phyloP scores from a whole-genome alignment of 2,329 filamentous ascomycete genomes.

The Diplodia corticola region DNA sequence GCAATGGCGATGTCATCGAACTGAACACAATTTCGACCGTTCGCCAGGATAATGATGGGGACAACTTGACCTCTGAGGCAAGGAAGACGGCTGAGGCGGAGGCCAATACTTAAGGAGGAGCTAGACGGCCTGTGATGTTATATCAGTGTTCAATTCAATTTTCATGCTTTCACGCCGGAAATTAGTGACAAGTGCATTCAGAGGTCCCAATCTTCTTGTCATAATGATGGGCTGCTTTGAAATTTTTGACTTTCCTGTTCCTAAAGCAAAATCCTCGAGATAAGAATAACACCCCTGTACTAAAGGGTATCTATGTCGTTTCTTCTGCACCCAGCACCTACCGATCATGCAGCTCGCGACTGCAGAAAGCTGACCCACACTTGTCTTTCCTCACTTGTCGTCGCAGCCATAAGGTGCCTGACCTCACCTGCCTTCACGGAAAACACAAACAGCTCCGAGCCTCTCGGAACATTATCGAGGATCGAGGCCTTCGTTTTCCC shows the following conservation, averaged over 20 bases:
- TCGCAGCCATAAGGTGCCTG: slow-evolving; percentile 30
- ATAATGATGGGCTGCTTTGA: too few relatives aligned
- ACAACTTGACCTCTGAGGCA: background rate
- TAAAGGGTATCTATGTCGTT: too few relatives aligned
- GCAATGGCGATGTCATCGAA: background rate
- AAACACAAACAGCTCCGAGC: slow-evolving; percentile 30
- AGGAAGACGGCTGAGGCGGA: background rate
- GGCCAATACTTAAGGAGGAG: too few relatives aligned
- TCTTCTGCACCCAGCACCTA: too few relatives aligned
- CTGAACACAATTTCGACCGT: background rate
- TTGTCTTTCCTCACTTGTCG: slow-evolving; percentile 27
- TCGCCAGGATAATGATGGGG: background rate
- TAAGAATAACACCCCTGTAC: too few relatives aligned
- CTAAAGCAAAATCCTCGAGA: too few relatives aligned
- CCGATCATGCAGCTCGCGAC: background rate
- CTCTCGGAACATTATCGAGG: slow-evolving; percentile 33
- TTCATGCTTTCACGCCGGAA: too few relatives aligned
- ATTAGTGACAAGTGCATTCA: too few relatives aligned
- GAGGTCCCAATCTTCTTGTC: too few relatives aligned
- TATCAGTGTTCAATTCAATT: too few relatives aligned
- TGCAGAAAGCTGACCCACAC: slow-evolving; percentile 25
- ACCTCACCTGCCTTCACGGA: slow-evolving; percentile 24
- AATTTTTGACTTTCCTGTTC: too few relatives aligned
- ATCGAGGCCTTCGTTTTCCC: slow-evolving; percentile 31
- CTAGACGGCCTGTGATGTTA: too few relatives aligned